Evolutionary conservation across 352 stramenopile genomes (phyloP), one percentile per base, ranked within the genome.

Genomic region (Phytopythium mirpurense): DNA sequence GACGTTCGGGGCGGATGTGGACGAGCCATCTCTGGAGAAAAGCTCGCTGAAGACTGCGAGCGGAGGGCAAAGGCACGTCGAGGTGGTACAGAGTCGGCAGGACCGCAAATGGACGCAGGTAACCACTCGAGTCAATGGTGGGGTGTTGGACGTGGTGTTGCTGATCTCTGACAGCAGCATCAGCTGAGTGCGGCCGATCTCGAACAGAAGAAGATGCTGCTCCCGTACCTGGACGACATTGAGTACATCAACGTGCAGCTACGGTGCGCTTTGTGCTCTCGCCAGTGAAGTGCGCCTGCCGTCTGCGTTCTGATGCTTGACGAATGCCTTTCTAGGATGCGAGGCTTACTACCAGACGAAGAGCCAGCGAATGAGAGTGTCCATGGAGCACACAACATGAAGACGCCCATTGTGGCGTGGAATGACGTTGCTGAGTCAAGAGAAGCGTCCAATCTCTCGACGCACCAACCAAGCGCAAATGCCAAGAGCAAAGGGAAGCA

Each of bases 211-310:
- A 90, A 88, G 41, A 84, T 83, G 74, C 51, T 92, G 47, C 65
- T 93, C 26, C 83, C 83, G 38, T 93, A 92, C 45, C 57, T 93
- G 27, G 77, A 93, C 57, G 87, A 90, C 65, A 90, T 93, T 46
- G 83, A 93, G 63, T 93, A 93, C 59, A 90, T 93, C 54, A 91
- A 91, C 60, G 78, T 70, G 41, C 78, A 93, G 56, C 60, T 93
- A 45, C 70, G 68, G 64, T 83, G 58, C 48, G 68, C 21, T 23
- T 47, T 23, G 1, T 19, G 1, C 23, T 41, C n/a, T n/a, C n/a
- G 32, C 14, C 32, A 26, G 6, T 3, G 5, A n/a, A 14, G 10
- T 11, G 24, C 2, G 2, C 11, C 11, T 10, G 11, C 32, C 32
- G 32, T 15, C 32, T 15, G 32, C 14, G 7, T 16, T 36, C 11